Evolutionary conservation across 1,284 basidiomycete genomes (phyloP).

Genomic region (Tremellales sp.): DNA sequence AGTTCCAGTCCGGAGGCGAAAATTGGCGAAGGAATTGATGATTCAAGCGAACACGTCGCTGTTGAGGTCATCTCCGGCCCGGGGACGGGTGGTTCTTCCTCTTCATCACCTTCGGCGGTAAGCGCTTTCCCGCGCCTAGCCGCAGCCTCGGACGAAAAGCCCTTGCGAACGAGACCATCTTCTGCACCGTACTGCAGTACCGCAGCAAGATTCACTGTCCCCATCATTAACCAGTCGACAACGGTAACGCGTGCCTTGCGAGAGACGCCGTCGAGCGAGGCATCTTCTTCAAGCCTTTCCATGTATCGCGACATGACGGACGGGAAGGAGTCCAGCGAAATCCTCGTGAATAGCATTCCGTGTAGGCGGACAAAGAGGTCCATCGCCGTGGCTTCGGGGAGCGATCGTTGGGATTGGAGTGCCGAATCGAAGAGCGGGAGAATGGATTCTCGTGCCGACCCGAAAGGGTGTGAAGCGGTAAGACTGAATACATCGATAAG

Average conservation of each 20-base stretch:
- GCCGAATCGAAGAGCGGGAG: constrained; percentile 75
- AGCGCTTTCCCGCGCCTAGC: constrained; percentile 47
- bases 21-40: constrained; percentile 54
- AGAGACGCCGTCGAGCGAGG: constrained; percentile 55
- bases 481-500: constrained; percentile 55
- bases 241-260: constrained; percentile 56
- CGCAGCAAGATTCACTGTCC: constrained; percentile 71
- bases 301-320: constrained; percentile 76
- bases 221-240: constrained; percentile 96
- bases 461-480: constrained; percentile 82
- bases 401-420: constrained; percentile 63
- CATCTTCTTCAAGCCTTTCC: constrained; percentile 69
- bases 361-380: constrained; percentile 90
- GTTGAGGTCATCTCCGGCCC: neutral
- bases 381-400: constrained; percentile 69
- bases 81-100: constrained; percentile 15
- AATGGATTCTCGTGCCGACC: constrained; percentile 79
- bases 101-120: constrained; percentile 30
- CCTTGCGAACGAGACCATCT: constrained; percentile 64
- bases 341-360: constrained; percentile 92
- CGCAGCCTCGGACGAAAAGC: constrained; percentile 42
- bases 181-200: constrained; percentile 85
- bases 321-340: constrained; percentile 86
- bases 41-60: neutral
- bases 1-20: constrained; percentile 73